These are phyloP conservation scores for Penicillium coffeae DNA, from an alignment of 495 filamentous ascomycete species.

Conservation along the genomic window DNA sequence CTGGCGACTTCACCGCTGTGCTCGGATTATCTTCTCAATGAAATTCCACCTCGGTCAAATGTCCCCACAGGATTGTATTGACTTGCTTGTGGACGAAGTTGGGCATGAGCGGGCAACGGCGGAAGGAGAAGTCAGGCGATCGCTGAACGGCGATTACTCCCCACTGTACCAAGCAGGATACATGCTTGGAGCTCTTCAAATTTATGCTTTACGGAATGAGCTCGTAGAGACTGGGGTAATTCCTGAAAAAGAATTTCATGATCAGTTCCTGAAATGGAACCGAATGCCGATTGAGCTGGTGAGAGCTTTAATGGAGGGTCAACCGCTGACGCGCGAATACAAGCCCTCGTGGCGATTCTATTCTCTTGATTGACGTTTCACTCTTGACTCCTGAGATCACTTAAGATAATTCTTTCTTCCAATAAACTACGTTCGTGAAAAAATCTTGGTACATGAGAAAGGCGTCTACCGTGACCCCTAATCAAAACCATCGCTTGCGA, in stretches of 20 bases:
- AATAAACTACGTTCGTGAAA: too few relatives aligned
- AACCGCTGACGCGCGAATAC: slow-evolving; percentile 5
- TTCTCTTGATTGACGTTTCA: background rate
- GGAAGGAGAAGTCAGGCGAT: slow-evolving; percentile 51
- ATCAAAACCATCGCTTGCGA: too few relatives aligned
- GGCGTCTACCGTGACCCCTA: too few relatives aligned
- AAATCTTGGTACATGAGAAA: too few relatives aligned
- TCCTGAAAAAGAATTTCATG: slow-evolving; percentile 48
- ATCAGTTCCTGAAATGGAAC: slow-evolving; percentile 38
- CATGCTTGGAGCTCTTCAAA: slow-evolving; percentile 49
- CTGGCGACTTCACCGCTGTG: slow-evolving; percentile 50
- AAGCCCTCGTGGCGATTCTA: slow-evolving; percentile 16
- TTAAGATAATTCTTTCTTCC: too few relatives aligned
- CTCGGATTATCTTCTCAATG: slow-evolving; percentile 49
- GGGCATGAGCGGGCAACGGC: slow-evolving; percentile 54
- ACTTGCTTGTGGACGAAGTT: slow-evolving; percentile 33
- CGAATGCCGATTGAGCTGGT: slow-evolving; percentile 52
- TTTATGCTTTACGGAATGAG: slow-evolving; percentile 40
- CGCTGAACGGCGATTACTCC: slow-evolving; percentile 41
- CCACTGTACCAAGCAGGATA: slow-evolving; percentile 53
- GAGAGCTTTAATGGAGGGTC: slow-evolving; percentile 33
- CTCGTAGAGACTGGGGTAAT: slow-evolving; percentile 21
- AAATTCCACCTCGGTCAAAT: slow-evolving; percentile 48
- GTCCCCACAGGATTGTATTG: slow-evolving; percentile 45
- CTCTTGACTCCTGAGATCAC: too few relatives aligned